Conservation (phyloP, 73 alveolate species). For the Durusdinium trenchii region DNA sequence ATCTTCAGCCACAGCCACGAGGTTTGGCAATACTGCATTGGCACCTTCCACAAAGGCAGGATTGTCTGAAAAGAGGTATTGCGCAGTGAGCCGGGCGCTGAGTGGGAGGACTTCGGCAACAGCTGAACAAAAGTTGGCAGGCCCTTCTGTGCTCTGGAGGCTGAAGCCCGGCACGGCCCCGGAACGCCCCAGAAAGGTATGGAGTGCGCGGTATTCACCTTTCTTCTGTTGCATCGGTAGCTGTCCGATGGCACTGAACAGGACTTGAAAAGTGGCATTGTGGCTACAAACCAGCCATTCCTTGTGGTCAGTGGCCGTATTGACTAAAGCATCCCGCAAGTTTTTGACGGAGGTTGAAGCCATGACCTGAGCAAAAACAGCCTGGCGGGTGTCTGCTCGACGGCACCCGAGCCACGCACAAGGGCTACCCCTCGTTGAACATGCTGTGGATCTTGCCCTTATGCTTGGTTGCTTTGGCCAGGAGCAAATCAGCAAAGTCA, state of each 20-base stretch:
- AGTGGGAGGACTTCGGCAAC: not conserved
- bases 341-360: not conserved
- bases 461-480: not conserved
- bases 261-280: constrained; percentile 9
- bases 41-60: not conserved
- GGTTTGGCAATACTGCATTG: not conserved
- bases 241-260: constrained; percentile 7
- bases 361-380: not conserved
- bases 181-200: not conserved
- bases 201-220: constrained; percentile 26
- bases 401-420: constrained; percentile 6
- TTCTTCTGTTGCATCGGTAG: not conserved
- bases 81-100: not conserved
- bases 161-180: constrained; percentile 27
- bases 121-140: not conserved
- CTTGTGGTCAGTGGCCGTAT: not conserved
- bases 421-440: not conserved
- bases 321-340: not conserved
- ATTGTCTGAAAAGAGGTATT: not conserved
- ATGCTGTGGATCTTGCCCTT: not conserved
- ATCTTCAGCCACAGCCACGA: constrained; percentile 19
- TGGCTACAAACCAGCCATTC: constrained; percentile 23
- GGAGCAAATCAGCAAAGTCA: not conserved
- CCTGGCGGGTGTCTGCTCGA: not conserved
- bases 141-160: constrained; percentile 18